Evolutionary conservation across 306 rosid genomes (phyloP).

Genomic region (Cucurbita argyrosperma): DNA sequence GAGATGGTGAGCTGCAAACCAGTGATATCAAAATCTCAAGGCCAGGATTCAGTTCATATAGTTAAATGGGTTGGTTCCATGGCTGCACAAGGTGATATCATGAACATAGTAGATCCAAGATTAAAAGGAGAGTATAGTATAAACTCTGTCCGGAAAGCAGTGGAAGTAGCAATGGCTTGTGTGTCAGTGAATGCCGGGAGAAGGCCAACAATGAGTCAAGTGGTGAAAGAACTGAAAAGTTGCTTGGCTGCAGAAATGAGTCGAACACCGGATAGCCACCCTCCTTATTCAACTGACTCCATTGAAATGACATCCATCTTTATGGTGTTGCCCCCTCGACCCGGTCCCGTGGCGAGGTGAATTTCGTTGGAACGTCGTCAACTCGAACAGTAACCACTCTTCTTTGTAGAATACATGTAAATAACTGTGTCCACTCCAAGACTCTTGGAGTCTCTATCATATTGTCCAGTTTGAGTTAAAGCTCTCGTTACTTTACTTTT

Average conservation of each 20-base stretch:
- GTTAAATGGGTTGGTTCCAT: constrained; percentile 8
- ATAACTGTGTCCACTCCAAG: no score
- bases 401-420: no score
- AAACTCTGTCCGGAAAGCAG: constrained; percentile 14
- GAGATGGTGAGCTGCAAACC: constrained; percentile 12
- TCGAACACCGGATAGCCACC: neutral
- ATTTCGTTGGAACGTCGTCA: neutral
- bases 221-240: constrained; percentile 4
- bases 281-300: neutral
- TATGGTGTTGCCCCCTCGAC: neutral
- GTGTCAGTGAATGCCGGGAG: neutral
- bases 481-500: no score
- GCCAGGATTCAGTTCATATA: constrained; percentile 6
- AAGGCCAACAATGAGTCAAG: constrained; percentile 18
- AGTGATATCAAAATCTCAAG: neutral
- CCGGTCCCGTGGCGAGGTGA: constrained; percentile 1
- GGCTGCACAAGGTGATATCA: constrained; percentile 6
- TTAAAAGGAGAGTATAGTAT: constrained; percentile 8
- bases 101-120: constrained; percentile 9
- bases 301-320: neutral
- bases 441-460: no score
- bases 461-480: no score
- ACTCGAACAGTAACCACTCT: no score
- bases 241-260: constrained; percentile 12
- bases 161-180: constrained; percentile 19